Evolutionary conservation across 1,284 basidiomycete genomes (phyloP).

Genomic region (Sanguinoderma infundibulare): DNA sequence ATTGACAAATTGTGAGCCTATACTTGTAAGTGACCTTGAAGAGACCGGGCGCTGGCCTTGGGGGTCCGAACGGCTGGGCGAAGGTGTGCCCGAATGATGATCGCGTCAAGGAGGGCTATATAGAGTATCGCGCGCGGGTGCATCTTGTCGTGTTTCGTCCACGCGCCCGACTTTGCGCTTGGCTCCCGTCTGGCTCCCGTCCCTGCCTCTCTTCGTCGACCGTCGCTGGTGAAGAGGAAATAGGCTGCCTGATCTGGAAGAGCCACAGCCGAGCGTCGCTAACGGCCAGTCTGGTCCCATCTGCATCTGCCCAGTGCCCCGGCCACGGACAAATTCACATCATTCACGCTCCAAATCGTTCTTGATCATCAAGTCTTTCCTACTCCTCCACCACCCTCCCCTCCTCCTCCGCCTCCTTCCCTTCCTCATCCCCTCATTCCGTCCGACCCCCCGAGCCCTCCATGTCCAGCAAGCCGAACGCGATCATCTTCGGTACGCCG

Average conservation of each 20-base stretch:
- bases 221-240: no score
- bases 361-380: constrained; percentile 22
- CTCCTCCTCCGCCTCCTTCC: constrained; percentile 9
- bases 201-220: no score
- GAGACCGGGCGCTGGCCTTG: no score
- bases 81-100: background rate
- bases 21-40: no score
- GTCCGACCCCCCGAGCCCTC: no score
- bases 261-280: no score
- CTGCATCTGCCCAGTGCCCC: constrained; percentile 18
- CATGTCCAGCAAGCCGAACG: constrained; percentile 67
- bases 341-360: constrained; percentile 21
- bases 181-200: no score
- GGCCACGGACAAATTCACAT: constrained; percentile 23
- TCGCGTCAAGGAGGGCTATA: background rate
- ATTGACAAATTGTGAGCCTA: background rate
- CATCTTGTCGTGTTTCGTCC: no score
- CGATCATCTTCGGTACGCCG: constrained; percentile 77
- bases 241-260: no score
- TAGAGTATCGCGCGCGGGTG: background rate
- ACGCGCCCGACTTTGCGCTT: no score
- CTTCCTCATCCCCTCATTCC: constrained; percentile 10
- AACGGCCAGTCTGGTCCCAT: no score
- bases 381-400: constrained; percentile 10
- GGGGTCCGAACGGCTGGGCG: background rate